Conservation (phyloP, 2,329 filamentous ascomycete species). For the Hymenoscyphus occultus region DNA sequence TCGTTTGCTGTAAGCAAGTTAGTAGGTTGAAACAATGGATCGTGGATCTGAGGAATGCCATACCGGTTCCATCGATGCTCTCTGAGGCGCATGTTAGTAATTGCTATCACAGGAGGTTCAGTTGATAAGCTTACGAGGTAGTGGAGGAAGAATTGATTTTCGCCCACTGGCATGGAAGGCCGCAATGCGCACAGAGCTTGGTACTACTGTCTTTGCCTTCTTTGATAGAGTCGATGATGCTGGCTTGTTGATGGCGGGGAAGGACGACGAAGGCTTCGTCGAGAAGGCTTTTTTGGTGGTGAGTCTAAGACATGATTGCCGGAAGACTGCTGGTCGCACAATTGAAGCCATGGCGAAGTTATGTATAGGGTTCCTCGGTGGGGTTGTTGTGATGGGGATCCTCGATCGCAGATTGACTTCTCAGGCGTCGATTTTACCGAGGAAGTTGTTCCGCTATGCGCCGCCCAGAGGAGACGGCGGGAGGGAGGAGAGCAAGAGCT, state of each 20-base stretch:
- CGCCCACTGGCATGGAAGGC: conserved; percentile 84
- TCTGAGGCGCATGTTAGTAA: conserved; percentile 56
- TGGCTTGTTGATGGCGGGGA: conserved; percentile 36
- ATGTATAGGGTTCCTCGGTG: conserved; percentile 16
- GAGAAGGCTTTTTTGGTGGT: conserved; percentile 45
- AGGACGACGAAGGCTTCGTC: conserved; percentile 37
- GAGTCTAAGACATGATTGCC: conserved; percentile 43
- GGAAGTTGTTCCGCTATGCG: conserved; percentile 15
- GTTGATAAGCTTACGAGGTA: conserved; percentile 66
- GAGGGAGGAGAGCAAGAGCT: neutral
- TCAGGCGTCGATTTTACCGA: conserved; percentile 14
- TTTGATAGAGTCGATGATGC: conserved; percentile 29
- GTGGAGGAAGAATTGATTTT: conserved; percentile 74
- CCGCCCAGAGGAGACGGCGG: neutral
- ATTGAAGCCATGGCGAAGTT: conserved; percentile 48
- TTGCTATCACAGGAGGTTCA: neutral
- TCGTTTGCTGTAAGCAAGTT: conserved; percentile 68
- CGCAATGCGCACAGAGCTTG: conserved; percentile 54
- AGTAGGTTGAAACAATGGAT: conserved; percentile 12
- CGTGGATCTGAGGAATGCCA: conserved; percentile 22
- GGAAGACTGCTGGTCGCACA: conserved; percentile 48
- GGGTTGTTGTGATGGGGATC: conserved; percentile 9
- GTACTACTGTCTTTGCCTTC: conserved; percentile 39
- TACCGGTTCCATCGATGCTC: conserved; percentile 73
- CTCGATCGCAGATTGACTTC: conserved; percentile 10